A percentile compares a stretch with the other conserved stretches of the same genome.
Evolutionary conservation across 306 rosid species (phyloP).

Genomic region (Cucumis sativus): DNA sequence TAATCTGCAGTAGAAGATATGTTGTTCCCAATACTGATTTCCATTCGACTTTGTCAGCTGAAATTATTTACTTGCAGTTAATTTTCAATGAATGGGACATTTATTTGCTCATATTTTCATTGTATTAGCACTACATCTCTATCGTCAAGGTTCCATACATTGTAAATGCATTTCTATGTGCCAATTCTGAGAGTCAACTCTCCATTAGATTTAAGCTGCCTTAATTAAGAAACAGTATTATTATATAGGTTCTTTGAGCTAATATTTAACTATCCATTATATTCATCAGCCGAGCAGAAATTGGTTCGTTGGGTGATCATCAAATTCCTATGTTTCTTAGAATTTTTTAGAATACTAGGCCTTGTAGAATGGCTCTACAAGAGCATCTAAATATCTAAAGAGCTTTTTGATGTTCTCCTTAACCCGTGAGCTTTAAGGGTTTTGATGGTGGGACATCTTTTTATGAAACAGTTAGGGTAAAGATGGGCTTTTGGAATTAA

Average conservation of each 20-base stretch:
- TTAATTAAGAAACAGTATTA: background rate
- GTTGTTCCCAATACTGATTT: too few relatives aligned
- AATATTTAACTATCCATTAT: background rate
- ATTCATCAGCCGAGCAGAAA: background rate
- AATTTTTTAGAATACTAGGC: background rate
- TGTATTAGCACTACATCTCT: background rate
- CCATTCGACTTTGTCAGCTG: too few relatives aligned
- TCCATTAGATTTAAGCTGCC: background rate
- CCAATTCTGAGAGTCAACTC: background rate
- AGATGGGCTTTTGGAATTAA: background rate
- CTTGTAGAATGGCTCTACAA: background rate
- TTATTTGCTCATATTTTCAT: background rate
- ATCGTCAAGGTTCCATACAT: background rate
- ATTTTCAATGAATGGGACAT: too few relatives aligned
- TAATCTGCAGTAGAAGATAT: too few relatives aligned
- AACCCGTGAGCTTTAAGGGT: background rate
- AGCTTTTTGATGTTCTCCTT: background rate
- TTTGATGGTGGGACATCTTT: background rate
- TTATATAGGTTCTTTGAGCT: background rate
- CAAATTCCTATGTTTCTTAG: background rate
- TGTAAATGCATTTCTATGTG: background rate
- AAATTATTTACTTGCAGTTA: too few relatives aligned
- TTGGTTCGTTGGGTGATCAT: background rate
- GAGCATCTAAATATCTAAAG: background rate
- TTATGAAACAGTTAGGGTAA: background rate